Conservation (phyloP, 768 basidiomycete genomes). For the Tephrocybe sp. region DNA sequence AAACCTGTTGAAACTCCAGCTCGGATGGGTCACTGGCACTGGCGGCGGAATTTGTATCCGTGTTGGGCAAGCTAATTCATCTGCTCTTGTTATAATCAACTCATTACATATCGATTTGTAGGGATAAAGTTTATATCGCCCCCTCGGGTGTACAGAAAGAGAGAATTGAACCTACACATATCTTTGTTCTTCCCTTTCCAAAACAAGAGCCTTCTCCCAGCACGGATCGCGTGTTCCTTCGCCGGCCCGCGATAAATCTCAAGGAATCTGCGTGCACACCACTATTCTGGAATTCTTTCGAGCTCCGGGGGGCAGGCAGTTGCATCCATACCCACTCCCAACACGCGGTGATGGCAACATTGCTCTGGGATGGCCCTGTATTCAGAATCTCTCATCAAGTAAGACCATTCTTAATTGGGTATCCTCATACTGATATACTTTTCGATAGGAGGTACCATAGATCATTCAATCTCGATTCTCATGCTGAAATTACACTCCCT, state of each 20-base stretch:
- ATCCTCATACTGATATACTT: constrained; percentile 6
- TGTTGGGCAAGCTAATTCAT: constrained; percentile 44
- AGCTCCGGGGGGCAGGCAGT: constrained; percentile 73
- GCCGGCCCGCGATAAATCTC: constrained; percentile 66
- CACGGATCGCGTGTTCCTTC: constrained; percentile 73
- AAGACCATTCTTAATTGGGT: constrained; percentile 13
- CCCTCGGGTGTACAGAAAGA: constrained; percentile 93
- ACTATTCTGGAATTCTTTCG: constrained; percentile 91
- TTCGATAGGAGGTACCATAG: constrained; percentile 41
- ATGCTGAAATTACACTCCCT: neutral
- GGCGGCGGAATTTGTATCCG: constrained; percentile 82
- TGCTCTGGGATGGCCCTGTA: constrained; percentile 68
- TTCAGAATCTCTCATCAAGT: constrained; percentile 87
- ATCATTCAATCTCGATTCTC: neutral
- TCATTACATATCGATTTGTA: constrained; percentile 22
- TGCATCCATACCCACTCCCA: constrained; percentile 94
- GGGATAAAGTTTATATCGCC: constrained; percentile 81
- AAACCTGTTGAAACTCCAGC: constrained; percentile 28
- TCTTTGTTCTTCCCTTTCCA: constrained; percentile 85
- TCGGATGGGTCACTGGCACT: constrained; percentile 93
- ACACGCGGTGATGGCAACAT: constrained; percentile 85
- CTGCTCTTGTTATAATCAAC: neutral
- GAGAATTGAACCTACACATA: constrained; percentile 77
- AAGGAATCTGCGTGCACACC: constrained; percentile 91
- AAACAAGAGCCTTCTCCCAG: constrained; percentile 60